These are phyloP conservation scores for Calocybe gambosa DNA, from an alignment of 1,284 basidiomycete species.

Conservation along the genomic window DNA sequence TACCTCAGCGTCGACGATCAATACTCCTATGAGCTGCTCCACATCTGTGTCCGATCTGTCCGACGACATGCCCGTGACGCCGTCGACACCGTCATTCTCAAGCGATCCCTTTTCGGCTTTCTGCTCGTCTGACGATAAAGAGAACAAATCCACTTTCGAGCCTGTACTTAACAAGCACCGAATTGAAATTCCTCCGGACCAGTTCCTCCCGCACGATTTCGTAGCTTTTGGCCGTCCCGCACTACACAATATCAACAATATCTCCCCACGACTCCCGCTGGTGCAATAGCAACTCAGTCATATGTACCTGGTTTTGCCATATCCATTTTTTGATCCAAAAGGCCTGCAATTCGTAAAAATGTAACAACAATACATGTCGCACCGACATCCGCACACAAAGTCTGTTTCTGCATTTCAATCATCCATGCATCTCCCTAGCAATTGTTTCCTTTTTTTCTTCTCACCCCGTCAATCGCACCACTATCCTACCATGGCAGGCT, in stretches of 20 bases:
- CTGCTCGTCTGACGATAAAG: constrained; percentile 67
- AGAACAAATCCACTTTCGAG: constrained; percentile 69
- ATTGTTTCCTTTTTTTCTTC: constrained; percentile 33
- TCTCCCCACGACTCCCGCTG: constrained; percentile 50
- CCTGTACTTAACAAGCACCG: constrained; percentile 64
- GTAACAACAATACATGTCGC: constrained; percentile 70
- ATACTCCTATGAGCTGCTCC: constrained; percentile 67
- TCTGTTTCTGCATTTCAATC: constrained; percentile 61
- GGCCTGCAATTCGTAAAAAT: constrained; percentile 58
- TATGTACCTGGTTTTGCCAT: constrained; percentile 29
- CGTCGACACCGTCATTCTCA: constrained; percentile 58
- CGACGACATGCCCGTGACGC: constrained; percentile 77
- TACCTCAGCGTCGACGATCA: constrained; percentile 47
- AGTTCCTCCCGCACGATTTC: constrained; percentile 74
- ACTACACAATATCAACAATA: constrained; percentile 56
- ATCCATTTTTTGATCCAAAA: constrained; percentile 31
- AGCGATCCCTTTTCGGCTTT: constrained; percentile 51
- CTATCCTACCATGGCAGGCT: constrained; percentile 42
- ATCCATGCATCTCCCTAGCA: constrained; percentile 73
- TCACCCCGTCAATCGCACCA: constrained; percentile 33
- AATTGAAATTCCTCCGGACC: constrained; percentile 60
- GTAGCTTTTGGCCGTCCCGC: constrained; percentile 67
- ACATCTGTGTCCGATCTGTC: constrained; percentile 69
- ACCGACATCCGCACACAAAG: constrained; percentile 52
- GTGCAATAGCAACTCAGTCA: constrained; percentile 45